Conservation (phyloP, 2,329 filamentous ascomycete genomes). For the Mariannaea elegans region DNA sequence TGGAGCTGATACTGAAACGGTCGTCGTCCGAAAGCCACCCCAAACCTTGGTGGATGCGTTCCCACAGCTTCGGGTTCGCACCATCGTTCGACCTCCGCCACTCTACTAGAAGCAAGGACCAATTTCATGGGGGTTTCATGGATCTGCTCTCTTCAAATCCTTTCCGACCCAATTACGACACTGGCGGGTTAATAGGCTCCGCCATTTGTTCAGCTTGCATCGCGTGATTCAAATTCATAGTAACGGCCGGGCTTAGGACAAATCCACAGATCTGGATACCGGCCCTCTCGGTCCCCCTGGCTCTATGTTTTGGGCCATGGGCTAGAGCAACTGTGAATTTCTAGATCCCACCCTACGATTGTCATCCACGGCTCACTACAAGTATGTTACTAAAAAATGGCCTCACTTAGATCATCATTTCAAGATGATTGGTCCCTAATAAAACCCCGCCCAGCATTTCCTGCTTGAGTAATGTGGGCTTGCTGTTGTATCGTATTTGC, state of each 20-base stretch:
- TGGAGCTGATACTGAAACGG: conserved; percentile 39
- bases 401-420: not conserved
- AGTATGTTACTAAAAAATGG: not conserved
- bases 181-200: too few relatives aligned
- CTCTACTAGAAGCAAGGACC: conserved; percentile 14
- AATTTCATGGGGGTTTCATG: conserved; percentile 12
- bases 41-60: conserved; percentile 21
- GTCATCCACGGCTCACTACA: not conserved
- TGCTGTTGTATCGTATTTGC: not conserved
- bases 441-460: not conserved
- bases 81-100: conserved; percentile 19
- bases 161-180: conserved; percentile 2
- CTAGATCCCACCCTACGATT: not conserved
- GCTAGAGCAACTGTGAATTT: not conserved
- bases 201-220: conserved; percentile 7
- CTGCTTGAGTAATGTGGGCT: not conserved
- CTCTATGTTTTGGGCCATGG: conserved; percentile 4
- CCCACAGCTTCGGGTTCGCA: conserved; percentile 33
- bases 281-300: not conserved
- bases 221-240: conserved; percentile 22
- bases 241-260: not conserved
- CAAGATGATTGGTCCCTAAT: not conserved
- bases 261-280: conserved; percentile 20
- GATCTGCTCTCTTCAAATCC: conserved; percentile 19
- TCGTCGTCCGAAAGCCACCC: conserved; percentile 24